A percentile compares a stretch with the other conserved stretches of the same genome.
phyloP scores from a whole-genome alignment of 2,329 filamentous ascomycete species.

The Talaromyces sp. region DNA sequence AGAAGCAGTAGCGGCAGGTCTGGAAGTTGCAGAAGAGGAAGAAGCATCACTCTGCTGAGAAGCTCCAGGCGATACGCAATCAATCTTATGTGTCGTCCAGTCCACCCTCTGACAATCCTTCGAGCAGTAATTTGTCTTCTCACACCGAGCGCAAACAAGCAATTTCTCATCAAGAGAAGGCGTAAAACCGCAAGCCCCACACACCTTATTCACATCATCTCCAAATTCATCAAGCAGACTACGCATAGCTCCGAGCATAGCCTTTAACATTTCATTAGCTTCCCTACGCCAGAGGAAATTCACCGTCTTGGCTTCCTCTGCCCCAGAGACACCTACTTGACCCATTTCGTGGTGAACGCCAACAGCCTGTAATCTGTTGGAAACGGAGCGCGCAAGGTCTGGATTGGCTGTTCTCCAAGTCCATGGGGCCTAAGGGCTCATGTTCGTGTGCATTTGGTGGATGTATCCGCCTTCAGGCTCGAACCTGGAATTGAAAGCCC shows the following conservation, averaged over 20 bases:
- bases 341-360: slow-evolving; percentile 6
- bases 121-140: slow-evolving; percentile 1
- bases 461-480: background rate
- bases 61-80: background rate
- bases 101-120: background rate
- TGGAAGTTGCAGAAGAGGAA: too few relatives aligned
- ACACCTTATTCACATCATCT: background rate
- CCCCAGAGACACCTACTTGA: background rate
- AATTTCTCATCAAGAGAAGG: slow-evolving; percentile 4
- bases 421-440: slow-evolving; percentile 5
- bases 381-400: slow-evolving; percentile 3
- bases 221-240: background rate
- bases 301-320: background rate
- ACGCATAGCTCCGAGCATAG: background rate
- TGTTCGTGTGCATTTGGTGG: background rate
- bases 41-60: background rate
- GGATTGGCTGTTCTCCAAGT: slow-evolving; percentile 5
- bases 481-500: slow-evolving; percentile 10
- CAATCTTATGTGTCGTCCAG: slow-evolving; percentile 1
- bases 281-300: background rate
- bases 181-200: slow-evolving; percentile 6
- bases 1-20: too few relatives aligned
- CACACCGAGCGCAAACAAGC: background rate
- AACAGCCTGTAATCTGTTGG: background rate
- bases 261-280: background rate